These are phyloP conservation scores for Blastosporella zonata DNA, from an alignment of 1,284 basidiomycete genomes.

Conservation along the genomic window DNA sequence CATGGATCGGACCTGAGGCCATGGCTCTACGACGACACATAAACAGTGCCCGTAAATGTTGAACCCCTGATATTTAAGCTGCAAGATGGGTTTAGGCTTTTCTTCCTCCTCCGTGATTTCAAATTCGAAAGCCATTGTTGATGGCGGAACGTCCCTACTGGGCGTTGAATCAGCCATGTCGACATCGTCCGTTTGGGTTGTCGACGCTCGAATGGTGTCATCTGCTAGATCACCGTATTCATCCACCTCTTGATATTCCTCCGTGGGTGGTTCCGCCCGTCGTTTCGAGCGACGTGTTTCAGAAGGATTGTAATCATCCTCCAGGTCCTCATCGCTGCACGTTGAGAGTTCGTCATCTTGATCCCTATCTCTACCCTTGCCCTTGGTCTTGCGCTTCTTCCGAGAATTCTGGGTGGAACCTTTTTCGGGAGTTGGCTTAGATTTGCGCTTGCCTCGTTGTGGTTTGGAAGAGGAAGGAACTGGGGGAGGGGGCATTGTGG, in stretches of 20 bases:
- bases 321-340: constrained; percentile 16
- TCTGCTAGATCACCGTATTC: background rate
- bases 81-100: constrained; percentile 68
- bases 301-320: constrained; percentile 13
- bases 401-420: constrained; percentile 22
- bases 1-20: constrained; percentile 49
- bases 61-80: constrained; percentile 66
- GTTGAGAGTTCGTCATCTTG: constrained; percentile 24
- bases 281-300: constrained; percentile 9
- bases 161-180: constrained; percentile 10
- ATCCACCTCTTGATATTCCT: constrained; percentile 6
- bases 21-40: constrained; percentile 77
- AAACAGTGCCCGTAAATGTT: constrained; percentile 65
- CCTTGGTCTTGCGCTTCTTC: constrained; percentile 46
- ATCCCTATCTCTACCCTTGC: constrained; percentile 32
- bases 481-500: constrained; percentile 19
- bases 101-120: constrained; percentile 31
- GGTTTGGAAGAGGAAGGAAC: constrained; percentile 24
- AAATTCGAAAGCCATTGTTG: constrained; percentile 16
- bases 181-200: constrained; percentile 6
- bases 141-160: background rate
- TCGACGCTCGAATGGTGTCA: background rate
- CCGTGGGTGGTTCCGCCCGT: background rate
- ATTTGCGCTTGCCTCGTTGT: constrained; percentile 22
- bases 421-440: constrained; percentile 10